Evolutionary conservation across 2,329 filamentous ascomycete species (phyloP).

Genomic region (Sordariomycetes sp.): DNA sequence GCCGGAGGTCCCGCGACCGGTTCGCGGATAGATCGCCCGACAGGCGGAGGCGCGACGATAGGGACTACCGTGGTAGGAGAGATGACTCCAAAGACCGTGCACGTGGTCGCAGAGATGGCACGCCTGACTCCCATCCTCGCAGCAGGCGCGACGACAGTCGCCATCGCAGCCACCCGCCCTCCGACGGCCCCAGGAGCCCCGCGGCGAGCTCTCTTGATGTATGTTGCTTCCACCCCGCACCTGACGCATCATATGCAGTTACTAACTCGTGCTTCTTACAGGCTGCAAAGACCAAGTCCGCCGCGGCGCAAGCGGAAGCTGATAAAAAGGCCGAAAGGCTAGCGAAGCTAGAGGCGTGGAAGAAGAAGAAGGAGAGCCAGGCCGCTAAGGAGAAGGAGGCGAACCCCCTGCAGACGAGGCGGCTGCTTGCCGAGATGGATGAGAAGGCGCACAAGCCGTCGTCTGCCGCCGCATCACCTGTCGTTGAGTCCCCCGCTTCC

Average conservation of each 20-base stretch:
- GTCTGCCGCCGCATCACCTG: constrained; percentile 33
- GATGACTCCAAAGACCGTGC: constrained; percentile 59
- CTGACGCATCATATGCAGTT: neutral
- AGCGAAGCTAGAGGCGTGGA: constrained; percentile 81
- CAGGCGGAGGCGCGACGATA: constrained; percentile 46
- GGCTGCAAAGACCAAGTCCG: constrained; percentile 34
- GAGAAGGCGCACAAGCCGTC: constrained; percentile 43
- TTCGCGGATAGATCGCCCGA: constrained; percentile 43
- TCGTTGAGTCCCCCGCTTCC: constrained; percentile 30
- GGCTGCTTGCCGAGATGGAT: constrained; percentile 60
- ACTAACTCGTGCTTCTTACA: constrained; percentile 20
- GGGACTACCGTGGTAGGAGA: constrained; percentile 53
- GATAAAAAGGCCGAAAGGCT: constrained; percentile 71
- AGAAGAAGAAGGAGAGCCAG: constrained; percentile 72
- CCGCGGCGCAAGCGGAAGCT: constrained; percentile 42
- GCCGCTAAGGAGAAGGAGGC: constrained; percentile 60
- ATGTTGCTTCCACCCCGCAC: constrained; percentile 16
- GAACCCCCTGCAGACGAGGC: constrained; percentile 50
- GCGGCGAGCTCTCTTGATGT: constrained; percentile 40
- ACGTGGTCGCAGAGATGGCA: constrained; percentile 52
- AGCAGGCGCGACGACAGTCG: constrained; percentile 52
- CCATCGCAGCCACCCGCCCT: constrained; percentile 33
- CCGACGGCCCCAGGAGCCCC: constrained; percentile 26
- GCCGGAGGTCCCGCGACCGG: constrained; percentile 50
- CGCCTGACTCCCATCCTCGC: constrained; percentile 56